Percentiles rank a stretch among this genome's conserved stretches.
phyloP scores from a whole-genome alignment of 176 grass and related monocot species.

The Aegilops speltoides region DNA sequence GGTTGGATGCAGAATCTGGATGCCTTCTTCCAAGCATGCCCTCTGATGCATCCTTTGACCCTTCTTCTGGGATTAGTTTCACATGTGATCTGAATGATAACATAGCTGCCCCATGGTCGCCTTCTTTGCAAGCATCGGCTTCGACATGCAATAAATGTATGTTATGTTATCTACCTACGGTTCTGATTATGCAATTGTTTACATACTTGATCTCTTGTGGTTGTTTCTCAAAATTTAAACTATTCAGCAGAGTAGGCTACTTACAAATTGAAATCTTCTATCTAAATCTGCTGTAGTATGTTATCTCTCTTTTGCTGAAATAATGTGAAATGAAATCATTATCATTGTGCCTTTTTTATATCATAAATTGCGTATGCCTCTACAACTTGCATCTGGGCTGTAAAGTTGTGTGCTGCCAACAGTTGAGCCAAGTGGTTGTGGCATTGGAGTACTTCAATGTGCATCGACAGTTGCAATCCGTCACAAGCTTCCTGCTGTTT shows the following conservation, averaged over 20 bases:
- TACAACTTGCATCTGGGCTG: background rate
- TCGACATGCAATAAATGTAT: slow-evolving; percentile 94
- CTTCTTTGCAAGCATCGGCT: slow-evolving; percentile 58
- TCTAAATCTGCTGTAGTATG: background rate
- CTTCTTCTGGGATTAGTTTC: slow-evolving; percentile 79
- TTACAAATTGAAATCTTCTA: background rate
- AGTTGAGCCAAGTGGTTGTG: slow-evolving; percentile 14
- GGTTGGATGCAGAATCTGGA: slow-evolving; percentile 71
- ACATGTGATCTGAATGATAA: slow-evolving; percentile 99
- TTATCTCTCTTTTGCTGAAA: slow-evolving; percentile 20
- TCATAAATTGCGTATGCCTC: background rate
- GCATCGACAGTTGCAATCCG: slow-evolving; percentile 2
- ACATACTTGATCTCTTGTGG: background rate
- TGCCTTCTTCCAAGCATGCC: slow-evolving; percentile 96
- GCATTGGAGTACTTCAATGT: slow-evolving; percentile 15
- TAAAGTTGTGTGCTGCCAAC: slow-evolving; percentile 14
- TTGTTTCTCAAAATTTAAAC: slow-evolving; percentile 4
- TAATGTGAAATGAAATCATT: background rate
- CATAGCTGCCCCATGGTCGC: slow-evolving; percentile 94
- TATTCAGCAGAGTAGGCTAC: background rate
- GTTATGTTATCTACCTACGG: slow-evolving; percentile 45
- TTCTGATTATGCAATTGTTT: slow-evolving; percentile 20
- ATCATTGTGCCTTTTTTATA: no score
- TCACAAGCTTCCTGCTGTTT: slow-evolving; percentile 30
- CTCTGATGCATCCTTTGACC: slow-evolving; percentile 90